Evolutionary conservation across 176 grass and related monocot genomes (phyloP).

Genomic region (Tillandsia leiboldiana): DNA sequence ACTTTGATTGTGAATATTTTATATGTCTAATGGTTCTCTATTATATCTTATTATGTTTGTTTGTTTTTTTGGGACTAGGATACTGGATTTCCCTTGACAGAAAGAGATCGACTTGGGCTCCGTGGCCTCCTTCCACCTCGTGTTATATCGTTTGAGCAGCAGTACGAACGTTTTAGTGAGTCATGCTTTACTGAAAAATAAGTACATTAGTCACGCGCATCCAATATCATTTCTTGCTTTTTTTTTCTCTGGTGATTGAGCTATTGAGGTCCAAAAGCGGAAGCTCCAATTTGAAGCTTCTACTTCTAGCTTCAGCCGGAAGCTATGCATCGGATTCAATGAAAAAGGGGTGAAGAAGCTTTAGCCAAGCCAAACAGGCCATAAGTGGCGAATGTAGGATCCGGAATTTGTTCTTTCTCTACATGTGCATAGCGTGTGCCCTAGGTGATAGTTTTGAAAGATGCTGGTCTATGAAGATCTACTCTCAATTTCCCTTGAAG

Average conservation of each 20-base stretch:
- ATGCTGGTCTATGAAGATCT: no score
- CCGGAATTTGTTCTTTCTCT: no score
- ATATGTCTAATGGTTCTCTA: not conserved
- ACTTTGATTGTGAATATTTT: not conserved
- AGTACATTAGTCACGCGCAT: not conserved
- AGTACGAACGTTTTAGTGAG: constrained; percentile 97
- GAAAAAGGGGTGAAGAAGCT: no score
- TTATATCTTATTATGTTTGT: not conserved
- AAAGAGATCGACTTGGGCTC: constrained; percentile 92
- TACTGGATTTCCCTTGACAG: constrained; percentile 89
- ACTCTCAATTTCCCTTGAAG: no score
- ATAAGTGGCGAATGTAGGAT: no score
- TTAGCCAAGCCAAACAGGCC: no score
- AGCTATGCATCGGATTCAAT: no score
- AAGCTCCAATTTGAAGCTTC: not conserved
- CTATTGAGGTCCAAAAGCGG: not conserved
- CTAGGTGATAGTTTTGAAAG: no score
- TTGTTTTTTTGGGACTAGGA: constrained; percentile 39
- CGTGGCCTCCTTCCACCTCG: constrained; percentile 89
- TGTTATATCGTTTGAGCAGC: constrained; percentile 92
- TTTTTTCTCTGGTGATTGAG: not conserved
- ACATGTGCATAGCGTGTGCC: no score
- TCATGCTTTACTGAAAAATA: not conserved
- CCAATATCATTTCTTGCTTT: not conserved
- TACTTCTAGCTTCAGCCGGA: not conserved